Evolutionary conservation across 495 filamentous ascomycete species (phyloP), one percentile per base, ranked within the genome.

Genomic region (Aspergillus nidulans): DNA sequence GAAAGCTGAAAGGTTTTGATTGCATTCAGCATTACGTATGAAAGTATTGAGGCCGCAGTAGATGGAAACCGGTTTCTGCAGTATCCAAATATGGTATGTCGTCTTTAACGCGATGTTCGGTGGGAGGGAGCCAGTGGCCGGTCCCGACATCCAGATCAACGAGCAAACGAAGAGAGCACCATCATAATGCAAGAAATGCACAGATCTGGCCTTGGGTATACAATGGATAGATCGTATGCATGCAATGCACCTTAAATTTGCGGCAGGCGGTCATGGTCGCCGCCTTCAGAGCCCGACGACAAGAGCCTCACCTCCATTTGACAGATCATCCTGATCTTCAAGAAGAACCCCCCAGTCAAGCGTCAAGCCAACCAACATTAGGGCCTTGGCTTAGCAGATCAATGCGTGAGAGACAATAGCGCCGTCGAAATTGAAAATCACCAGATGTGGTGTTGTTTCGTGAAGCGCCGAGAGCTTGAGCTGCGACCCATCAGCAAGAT

Each of bases 151-250:
- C n/a, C n/a, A n/a, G n/a, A n/a, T n/a, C n/a, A n/a, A n/a, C n/a
- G n/a, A n/a, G n/a, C n/a, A n/a, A n/a, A n/a, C n/a, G n/a, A n/a
- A n/a, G n/a, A n/a, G n/a, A n/a, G n/a, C n/a, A n/a, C n/a, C n/a
- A n/a, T n/a, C n/a, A n/a, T n/a, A n/a, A 38, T 3, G 10, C 34
- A 7, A 16, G 6, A 23, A 30, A 20, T 24, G 12, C 10, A 25
- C 24, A 26, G 16, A 13, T 50, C n/a, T 19, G 25, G 34, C 28
- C n/a, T n/a, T n/a, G n/a, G n/a, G n/a, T n/a, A n/a, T 16, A 18
- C 26, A 32, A 16, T 32, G 10, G 44, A 55, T 18, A 49, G 34
- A 25, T 49, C 52, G 42, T 30, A 55, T 49, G 52, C 36, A 55
- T 21, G 52, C 24, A 41, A 55, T 49, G 30, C 3, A n/a, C n/a